phyloP scores from a whole-genome alignment of 192 early-diverging fungal genomes.

The Backusella mclennaniae region DNA sequence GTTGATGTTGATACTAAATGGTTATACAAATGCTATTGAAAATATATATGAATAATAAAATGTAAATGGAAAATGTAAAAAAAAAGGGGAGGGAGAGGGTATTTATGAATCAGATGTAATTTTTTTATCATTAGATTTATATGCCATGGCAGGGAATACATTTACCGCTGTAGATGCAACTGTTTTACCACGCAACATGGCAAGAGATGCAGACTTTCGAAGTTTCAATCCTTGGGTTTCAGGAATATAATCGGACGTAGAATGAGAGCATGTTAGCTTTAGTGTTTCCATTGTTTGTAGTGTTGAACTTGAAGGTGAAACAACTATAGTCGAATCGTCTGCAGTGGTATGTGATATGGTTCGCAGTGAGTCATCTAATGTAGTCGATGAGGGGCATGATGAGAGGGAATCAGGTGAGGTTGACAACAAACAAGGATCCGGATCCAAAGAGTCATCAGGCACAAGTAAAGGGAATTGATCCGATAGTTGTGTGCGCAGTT shows the following conservation, averaged over 20 bases:
- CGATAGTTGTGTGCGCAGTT: background rate
- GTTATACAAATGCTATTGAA: background rate
- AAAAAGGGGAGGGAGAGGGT: background rate
- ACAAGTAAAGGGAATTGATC: background rate
- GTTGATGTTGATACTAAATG: background rate
- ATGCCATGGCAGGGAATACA: constrained; percentile 4
- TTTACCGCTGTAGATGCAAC: constrained; percentile 20
- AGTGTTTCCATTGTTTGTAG: background rate
- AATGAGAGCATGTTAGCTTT: background rate
- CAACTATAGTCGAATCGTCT: background rate
- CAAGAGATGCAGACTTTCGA: constrained; percentile 15
- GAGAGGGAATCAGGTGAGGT: background rate
- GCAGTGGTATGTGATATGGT: background rate
- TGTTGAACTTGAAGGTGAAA: background rate
- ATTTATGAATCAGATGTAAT: background rate
- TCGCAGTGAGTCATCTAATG: background rate
- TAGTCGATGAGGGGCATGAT: background rate
- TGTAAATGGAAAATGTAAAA: background rate
- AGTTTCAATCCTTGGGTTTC: background rate
- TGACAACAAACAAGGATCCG: background rate
- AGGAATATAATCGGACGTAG: background rate
- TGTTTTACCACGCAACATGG: constrained; percentile 20
- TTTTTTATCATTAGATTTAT: background rate
- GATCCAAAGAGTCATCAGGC: background rate
- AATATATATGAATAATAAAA: background rate